Conservation (phyloP, 1,139 yeast genomes). For the Geotrichum bryndzae region DNA sequence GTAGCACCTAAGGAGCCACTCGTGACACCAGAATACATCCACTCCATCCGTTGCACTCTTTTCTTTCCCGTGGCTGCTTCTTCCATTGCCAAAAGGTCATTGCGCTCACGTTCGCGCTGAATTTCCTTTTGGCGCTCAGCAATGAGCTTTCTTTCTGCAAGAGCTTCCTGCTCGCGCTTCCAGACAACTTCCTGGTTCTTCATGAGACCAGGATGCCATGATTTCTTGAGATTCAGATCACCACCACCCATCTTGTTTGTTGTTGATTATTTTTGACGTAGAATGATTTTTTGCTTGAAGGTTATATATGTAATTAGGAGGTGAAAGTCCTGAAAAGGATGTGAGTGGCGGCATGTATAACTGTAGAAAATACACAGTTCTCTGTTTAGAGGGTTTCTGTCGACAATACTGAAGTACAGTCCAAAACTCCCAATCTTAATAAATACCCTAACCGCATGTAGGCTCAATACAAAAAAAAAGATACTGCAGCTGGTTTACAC, state of each 20-base stretch:
- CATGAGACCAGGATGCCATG: conserved; percentile 90
- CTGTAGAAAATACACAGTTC: not conserved
- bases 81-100: conserved; percentile 52
- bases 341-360: not conserved
- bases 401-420: not conserved
- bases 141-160: conserved; percentile 62
- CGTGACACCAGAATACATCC: conserved; percentile 72
- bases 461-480: no score
- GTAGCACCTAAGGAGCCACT: conserved; percentile 23
- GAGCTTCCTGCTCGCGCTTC: conserved; percentile 73
- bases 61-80: conserved; percentile 43
- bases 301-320: not conserved
- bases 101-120: conserved; percentile 56
- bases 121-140: conserved; percentile 62
- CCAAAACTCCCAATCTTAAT: not conserved
- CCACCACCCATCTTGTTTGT: conserved; percentile 35
- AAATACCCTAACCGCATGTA: no score
- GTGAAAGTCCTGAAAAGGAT: not conserved
- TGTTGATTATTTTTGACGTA: not conserved
- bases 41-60: conserved; percentile 52
- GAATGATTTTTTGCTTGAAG: not conserved
- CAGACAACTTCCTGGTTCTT: conserved; percentile 84
- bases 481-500: no score
- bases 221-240: conserved; percentile 81
- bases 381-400: not conserved